Evolutionary conservation across 2,329 filamentous ascomycete species (phyloP), one percentile per base, ranked within the genome.

Genomic region (Metarhizium robertsii): DNA sequence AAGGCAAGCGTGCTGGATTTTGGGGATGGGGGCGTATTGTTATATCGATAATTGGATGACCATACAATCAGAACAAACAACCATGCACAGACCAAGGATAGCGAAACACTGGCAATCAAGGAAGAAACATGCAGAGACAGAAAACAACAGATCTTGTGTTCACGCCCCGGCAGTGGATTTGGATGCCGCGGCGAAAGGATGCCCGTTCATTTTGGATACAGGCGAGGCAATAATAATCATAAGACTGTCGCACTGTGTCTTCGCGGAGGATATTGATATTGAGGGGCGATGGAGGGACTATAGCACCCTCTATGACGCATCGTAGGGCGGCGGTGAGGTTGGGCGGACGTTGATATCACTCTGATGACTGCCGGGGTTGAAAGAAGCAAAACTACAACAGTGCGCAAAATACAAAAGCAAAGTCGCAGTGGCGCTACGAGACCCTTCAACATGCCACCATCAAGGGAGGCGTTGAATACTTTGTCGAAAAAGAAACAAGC

Each of bases 401-500:
- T 55, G 53, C 53, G 50, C 50, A 18, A 53, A 40, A 6, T 30
- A 25, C 52, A 54, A 58, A 58, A 58, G 57, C 49, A 58, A 58
- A 54, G 43, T 51, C 40, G 38, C 49, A 50, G 47, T 47, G 38
- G 30, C 55, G 51, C 38, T 46, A 53, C 43, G 30, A 47, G 32
- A 10, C 47, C 45, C 30, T 52, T 38, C 46, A 16, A 32, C 50
- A 16, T 48, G 45, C 11, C 25, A 18, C 20, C 10, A 30, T 6
- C 20, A 16, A 48, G 14, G 45, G 25, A 48, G 45, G 25, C 45
- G 45, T 30, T 16, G 45, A 16, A 48, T 30, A 48, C 25, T 38
- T 11, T 6, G 4, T 11, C 10, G 16, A 38, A 8, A 20, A 53
- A 43, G 49, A 14, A 11, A 46, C 49, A 38, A 18, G 43, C 32